Base-by-base conservation (phyloP, 192 early-diverging fungal genomes). In the Entomortierella chlamydospora region DNA sequence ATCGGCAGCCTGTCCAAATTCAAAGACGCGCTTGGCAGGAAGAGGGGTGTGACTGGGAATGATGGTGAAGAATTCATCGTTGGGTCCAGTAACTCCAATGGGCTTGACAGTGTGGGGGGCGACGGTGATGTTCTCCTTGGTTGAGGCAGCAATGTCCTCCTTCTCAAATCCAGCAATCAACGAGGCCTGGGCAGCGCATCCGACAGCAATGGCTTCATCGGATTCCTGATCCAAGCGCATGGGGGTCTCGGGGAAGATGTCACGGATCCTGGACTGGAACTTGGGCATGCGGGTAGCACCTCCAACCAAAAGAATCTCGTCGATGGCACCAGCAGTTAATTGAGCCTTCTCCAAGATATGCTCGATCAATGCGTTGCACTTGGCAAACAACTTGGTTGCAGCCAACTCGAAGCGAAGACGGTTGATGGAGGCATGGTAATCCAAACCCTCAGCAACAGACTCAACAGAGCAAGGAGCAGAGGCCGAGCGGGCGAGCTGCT, bases 391-490 rank as follows among this genome's bases (percentile, higher is more conserved):
- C 66, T 90, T 91, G 77, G 86, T 87, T 37, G 92, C 86, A 82
- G 96, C 83, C 69, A 96, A 92, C 72, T 99, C 96, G 77, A 99
- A 99, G 29, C 96, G 89, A 57, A 91, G 91, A 66, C 96, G 90
- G 79, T 90, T 91, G 72, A 99, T 87, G 37, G 86, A 87, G 20
- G 87, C 87, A 84, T 96, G 92, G 80, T 92, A 94, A 85, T 99
- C 97, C 62, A 96, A 70, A 58, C 97, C 97, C 22, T 97, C 95
- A 57, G 90, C 91, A 58, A 99, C 85, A 37, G 92, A 93, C 82
- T 99, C 97, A 43, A 98, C 94, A 8, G 92, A 91, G 85, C 97
- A 99, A 50, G 96, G 93, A 33, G 96, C 95, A 52, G 87, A 86
- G 77, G 89, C 88, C 34, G 90, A 87, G 39, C 90, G 88, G 47